Evolutionary conservation across 225 moss, liverwort and hornwort species (phyloP).

Genomic region (Bryoerythrophyllum caledonicum): DNA sequence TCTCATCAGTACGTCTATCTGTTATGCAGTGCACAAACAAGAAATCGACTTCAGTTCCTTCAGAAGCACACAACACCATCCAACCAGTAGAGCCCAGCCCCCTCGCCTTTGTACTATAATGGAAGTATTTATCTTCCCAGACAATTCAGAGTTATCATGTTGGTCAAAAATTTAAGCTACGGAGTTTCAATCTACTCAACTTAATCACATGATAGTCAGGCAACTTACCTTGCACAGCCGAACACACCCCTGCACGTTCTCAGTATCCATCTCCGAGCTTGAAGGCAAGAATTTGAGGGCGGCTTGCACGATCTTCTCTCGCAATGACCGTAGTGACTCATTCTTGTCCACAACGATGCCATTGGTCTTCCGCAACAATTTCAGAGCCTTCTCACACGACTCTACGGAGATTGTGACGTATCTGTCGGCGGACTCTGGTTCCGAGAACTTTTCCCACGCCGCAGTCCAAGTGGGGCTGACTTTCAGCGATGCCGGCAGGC

Average conservation of each 20-base stretch:
- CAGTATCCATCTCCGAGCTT: background rate
- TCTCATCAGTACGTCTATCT: background rate
- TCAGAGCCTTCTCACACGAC: background rate
- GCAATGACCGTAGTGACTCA: background rate
- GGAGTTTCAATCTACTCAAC: background rate
- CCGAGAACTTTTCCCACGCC: background rate
- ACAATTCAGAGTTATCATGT: no score
- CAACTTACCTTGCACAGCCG: background rate
- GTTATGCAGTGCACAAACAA: background rate
- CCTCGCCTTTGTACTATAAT: no score
- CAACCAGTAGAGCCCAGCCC: no score
- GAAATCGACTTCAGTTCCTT: background rate
- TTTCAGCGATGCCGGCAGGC: background rate
- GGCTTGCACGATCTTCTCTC: background rate
- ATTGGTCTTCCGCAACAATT: background rate
- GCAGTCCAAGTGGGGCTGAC: background rate
- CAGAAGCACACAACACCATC: no score
- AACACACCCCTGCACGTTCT: slow-evolving; percentile 3
- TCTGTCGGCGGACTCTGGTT: background rate
- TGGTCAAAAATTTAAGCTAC: background rate
- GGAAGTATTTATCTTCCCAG: no score
- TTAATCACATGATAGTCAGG: background rate
- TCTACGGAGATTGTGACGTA: background rate
- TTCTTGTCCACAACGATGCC: background rate
- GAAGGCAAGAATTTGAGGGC: background rate